Evolutionary conservation across 2,329 filamentous ascomycete genomes (phyloP), one percentile per base, ranked within the genome.

Genomic region (Sporothrix dimorphospora): DNA sequence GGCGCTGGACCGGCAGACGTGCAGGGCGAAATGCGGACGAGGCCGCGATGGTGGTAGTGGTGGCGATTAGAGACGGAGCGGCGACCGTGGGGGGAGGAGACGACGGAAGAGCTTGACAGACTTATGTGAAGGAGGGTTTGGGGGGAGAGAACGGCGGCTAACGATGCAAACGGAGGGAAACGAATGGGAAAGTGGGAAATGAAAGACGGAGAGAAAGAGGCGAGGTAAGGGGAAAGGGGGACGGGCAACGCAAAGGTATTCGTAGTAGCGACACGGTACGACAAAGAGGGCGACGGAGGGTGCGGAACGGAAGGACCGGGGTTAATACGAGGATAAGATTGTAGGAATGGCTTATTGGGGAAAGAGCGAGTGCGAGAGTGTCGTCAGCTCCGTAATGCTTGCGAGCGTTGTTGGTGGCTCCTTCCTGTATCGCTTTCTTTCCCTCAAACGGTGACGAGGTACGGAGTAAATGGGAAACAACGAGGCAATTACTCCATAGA

Each of bases 291-390:
- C 66, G 24, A 69, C 65, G 70, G 71, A 69, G 71, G n/a, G 12
- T 8, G 38, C 57, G 71, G 71, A 66, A 72, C 71, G 71, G 71
- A 72, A 71, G 14, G 49, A 55, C 57, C 67, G 67, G 59, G 67
- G n/a, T 30, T 27, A 21, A 47, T 34, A 65, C 19, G 66, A 40
- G 55, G 14, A 47, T 51, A 61, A 27, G 55, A 57, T 19, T 45
- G 59, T 42, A 63, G 38, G 34, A 40, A 19, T 6, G 19, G 30
- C 49, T 45, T 53, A 42, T 61, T 70, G 38, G 12, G 69, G 9
- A 59, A 19, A 59, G 49, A 40, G 19, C 14, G 51, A 63, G 21
- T n/a, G 24, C n/a, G 30, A 49, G 34, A n/a, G 51, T 49, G 68
- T 65, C 59, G 59, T 65, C n/a, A 65, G 59, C 59, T 65, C 59